These are phyloP conservation scores for Ogataea trehalophila DNA, from an alignment of 805 yeast genomes.

Conservation along the genomic window DNA sequence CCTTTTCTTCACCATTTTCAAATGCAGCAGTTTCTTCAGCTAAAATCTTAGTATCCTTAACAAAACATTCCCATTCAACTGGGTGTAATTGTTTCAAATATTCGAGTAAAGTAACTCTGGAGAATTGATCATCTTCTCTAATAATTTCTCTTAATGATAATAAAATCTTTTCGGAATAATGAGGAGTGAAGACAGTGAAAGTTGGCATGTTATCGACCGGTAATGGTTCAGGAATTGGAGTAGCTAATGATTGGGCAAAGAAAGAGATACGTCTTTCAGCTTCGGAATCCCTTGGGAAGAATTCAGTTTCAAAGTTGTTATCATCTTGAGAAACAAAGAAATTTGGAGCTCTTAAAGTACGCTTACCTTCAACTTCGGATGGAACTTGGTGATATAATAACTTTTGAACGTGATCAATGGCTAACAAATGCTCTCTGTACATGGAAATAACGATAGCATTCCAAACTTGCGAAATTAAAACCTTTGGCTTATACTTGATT, in stretches of 20 bases:
- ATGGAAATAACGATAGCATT: constrained; percentile 97
- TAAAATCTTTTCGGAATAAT: constrained; percentile 90
- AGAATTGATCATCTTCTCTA: constrained; percentile 94
- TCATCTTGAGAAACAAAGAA: constrained; percentile 98
- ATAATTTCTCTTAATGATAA: constrained; percentile 93
- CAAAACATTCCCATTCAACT: constrained; percentile 96
- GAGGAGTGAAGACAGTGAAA: constrained; percentile 94
- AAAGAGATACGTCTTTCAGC: constrained; percentile 99
- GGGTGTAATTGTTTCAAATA: constrained; percentile 94
- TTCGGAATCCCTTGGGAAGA: constrained; percentile 94
- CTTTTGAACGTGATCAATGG: constrained; percentile 98
- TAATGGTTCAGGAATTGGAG: constrained; percentile 97
- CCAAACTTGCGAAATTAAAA: constrained; percentile 97
- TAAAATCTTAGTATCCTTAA: constrained; percentile 89
- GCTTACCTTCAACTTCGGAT: constrained; percentile 94
- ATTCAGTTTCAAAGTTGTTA: constrained; percentile 89
- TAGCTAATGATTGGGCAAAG: constrained; percentile 98
- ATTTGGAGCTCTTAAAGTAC: constrained; percentile 98
- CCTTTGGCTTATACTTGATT: constrained; percentile 97
- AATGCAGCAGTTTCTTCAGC: constrained; percentile 91
- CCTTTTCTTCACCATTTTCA: constrained; percentile 59
- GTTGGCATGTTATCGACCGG: constrained; percentile 99
- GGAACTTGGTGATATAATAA: constrained; percentile 98
- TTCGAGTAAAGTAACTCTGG: constrained; percentile 90
- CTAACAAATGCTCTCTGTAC: constrained; percentile 98